These are phyloP conservation scores for Harrya chromipes DNA, from an alignment of 768 basidiomycete species.

Conservation along the genomic window DNA sequence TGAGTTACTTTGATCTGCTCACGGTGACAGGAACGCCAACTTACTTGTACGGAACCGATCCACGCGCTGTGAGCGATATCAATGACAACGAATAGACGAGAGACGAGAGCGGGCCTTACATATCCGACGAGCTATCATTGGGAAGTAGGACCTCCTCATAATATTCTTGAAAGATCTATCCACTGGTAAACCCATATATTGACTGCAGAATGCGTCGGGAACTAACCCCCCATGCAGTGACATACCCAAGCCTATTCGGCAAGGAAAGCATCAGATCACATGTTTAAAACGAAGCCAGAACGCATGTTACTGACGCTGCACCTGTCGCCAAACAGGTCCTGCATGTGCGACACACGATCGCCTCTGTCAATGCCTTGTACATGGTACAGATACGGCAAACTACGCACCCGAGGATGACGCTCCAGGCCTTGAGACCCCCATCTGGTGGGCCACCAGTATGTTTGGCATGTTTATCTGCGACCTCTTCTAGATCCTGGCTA, in stretches of 20 bases:
- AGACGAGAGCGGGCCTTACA: constrained; percentile 39
- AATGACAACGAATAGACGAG: background rate
- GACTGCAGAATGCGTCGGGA: constrained; percentile 18
- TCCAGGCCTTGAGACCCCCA: constrained; percentile 30
- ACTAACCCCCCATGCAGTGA: constrained; percentile 71
- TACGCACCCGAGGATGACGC: constrained; percentile 25
- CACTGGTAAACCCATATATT: background rate
- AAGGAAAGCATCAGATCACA: background rate
- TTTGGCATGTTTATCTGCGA: constrained; percentile 8
- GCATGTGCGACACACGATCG: background rate
- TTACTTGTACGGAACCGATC: constrained; percentile 76
- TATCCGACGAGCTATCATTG: constrained; percentile 54
- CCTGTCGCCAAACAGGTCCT: constrained; percentile 31
- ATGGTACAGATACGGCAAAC: too few species aligned
- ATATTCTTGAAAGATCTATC: constrained; percentile 69
- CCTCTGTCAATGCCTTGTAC: background rate
- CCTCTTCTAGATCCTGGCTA: constrained; percentile 7
- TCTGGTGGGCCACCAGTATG: constrained; percentile 23
- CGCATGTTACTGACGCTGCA: constrained; percentile 35
- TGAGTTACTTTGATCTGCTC: background rate
- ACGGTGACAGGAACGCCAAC: background rate
- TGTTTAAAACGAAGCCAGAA: background rate
- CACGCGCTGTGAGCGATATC: constrained; percentile 52
- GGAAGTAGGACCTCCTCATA: constrained; percentile 55
- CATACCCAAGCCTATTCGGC: constrained; percentile 54